Conservation (phyloP, 2,329 filamentous ascomycete genomes). For the Penicillium thymicola region DNA sequence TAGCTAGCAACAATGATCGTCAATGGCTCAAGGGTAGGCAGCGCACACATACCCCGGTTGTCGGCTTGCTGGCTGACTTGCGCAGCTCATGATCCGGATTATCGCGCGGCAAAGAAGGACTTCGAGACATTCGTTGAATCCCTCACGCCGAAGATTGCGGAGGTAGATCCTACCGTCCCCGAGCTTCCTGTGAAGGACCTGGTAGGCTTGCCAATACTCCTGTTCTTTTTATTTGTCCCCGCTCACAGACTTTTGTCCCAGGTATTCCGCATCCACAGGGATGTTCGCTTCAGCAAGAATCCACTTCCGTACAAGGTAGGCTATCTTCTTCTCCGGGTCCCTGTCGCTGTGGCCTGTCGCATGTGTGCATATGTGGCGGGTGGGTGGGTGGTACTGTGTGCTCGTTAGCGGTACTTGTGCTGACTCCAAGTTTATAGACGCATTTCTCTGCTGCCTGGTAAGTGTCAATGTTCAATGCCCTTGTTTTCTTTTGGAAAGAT, state of each 20-base stretch:
- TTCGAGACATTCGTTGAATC: slow-evolving; percentile 75
- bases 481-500: slow-evolving; percentile 1
- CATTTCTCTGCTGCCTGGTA: slow-evolving; percentile 81
- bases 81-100: slow-evolving; percentile 74
- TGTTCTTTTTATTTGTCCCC: neutral
- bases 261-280: slow-evolving; percentile 82
- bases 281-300: slow-evolving; percentile 79
- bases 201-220: slow-evolving; percentile 40
- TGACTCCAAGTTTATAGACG: slow-evolving; percentile 50
- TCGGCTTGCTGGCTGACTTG: slow-evolving; percentile 7
- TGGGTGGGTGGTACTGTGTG: slow-evolving; percentile 14
- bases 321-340: neutral
- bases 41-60: slow-evolving; percentile 2
- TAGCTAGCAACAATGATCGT: slow-evolving; percentile 60
- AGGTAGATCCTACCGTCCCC: slow-evolving; percentile 76
- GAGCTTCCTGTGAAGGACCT: slow-evolving; percentile 83
- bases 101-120: slow-evolving; percentile 72
- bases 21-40: slow-evolving; percentile 61
- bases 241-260: slow-evolving; percentile 27
- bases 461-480: slow-evolving; percentile 18
- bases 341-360: neutral
- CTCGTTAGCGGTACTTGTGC: slow-evolving; percentile 13
- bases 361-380: neutral
- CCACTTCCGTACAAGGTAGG: slow-evolving; percentile 82
- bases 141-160: slow-evolving; percentile 66